These are phyloP conservation scores for Penicillium sp. DNA, from an alignment of 2,329 filamentous ascomycete genomes.

Conservation along the genomic window DNA sequence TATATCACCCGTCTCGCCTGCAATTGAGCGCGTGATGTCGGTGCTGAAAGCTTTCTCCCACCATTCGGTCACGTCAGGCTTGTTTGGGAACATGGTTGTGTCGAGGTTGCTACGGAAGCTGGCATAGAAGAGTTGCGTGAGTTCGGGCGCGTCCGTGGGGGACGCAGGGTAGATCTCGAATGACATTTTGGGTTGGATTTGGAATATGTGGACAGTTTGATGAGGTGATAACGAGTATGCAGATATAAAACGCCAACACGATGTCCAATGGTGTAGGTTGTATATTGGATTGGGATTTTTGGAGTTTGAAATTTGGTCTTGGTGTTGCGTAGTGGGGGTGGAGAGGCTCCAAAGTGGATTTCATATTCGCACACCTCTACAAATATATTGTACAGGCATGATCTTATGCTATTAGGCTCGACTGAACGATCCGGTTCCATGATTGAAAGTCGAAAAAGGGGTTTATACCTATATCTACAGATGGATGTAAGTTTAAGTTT, in stretches of 20 bases:
- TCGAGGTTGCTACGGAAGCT: slow-evolving; percentile 24
- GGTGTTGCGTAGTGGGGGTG: neutral
- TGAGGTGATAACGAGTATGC: too few species aligned
- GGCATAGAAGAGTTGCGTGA: slow-evolving; percentile 23
- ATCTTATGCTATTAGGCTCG: too few species aligned
- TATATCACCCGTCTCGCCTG: slow-evolving; percentile 3
- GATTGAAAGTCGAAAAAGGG: too few species aligned
- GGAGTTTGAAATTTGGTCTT: neutral
- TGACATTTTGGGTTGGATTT: slow-evolving; percentile 9
- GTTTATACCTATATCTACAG: too few species aligned
- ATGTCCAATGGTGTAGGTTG: neutral
- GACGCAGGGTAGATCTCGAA: slow-evolving; percentile 16
- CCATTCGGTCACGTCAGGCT: slow-evolving; percentile 24
- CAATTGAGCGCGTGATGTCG: neutral
- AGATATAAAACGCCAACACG: too few species aligned
- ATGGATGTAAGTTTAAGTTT: too few species aligned
- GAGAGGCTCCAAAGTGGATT: neutral
- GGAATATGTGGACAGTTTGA: neutral
- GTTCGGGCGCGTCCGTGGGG: slow-evolving; percentile 14
- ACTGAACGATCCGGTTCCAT: too few species aligned
- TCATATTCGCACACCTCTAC: neutral
- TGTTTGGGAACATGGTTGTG: slow-evolving; percentile 24
- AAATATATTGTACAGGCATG: too few species aligned
- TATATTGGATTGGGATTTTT: neutral
- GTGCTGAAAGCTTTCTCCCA: slow-evolving; percentile 8